Evolutionary conservation across 2,329 filamentous ascomycete species (phyloP).

Genomic region (Aureobasidium sp.): DNA sequence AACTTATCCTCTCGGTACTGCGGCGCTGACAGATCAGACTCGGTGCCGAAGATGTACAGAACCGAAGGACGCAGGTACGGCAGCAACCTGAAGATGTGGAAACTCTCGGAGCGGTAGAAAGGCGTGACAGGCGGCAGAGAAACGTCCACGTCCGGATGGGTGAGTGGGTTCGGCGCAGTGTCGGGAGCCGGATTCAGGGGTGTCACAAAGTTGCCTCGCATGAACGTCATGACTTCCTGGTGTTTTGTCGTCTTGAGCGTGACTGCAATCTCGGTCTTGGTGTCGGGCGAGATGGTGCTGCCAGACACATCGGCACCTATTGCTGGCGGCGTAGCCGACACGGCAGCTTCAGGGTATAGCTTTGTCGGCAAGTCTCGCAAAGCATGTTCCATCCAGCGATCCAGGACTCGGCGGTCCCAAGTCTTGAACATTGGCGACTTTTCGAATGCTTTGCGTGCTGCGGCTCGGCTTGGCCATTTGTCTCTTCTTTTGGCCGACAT

Average conservation of each 20-base stretch:
- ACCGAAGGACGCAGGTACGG: constrained; percentile 56
- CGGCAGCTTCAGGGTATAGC: constrained; percentile 42
- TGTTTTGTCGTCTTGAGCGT: constrained; percentile 78
- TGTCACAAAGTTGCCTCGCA: constrained; percentile 51
- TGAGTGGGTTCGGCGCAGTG: constrained; percentile 31
- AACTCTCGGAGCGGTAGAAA: constrained; percentile 62
- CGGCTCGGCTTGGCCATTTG: constrained; percentile 68
- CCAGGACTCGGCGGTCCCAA: constrained; percentile 77
- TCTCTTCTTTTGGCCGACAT: constrained; percentile 69
- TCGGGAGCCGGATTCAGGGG: constrained; percentile 24
- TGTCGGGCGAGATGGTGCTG: constrained; percentile 13
- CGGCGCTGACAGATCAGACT: constrained; percentile 50
- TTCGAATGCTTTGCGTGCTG: constrained; percentile 59
- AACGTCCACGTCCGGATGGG: constrained; percentile 37
- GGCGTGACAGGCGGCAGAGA: constrained; percentile 37
- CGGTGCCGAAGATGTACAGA: constrained; percentile 62
- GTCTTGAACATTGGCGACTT: constrained; percentile 67
- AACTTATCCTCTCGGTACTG: constrained; percentile 53
- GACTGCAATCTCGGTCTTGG: constrained; percentile 41
- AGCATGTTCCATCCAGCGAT: constrained; percentile 65
- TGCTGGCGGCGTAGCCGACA: constrained; percentile 24
- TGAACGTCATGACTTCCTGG: constrained; percentile 77
- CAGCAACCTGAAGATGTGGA: constrained; percentile 50
- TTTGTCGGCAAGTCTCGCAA: constrained; percentile 65
- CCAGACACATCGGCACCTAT: constrained; percentile 24